Evolutionary conservation across 1,284 basidiomycete species (phyloP), one percentile per base, ranked within the genome.

Genomic region (Tilletia horrida): DNA sequence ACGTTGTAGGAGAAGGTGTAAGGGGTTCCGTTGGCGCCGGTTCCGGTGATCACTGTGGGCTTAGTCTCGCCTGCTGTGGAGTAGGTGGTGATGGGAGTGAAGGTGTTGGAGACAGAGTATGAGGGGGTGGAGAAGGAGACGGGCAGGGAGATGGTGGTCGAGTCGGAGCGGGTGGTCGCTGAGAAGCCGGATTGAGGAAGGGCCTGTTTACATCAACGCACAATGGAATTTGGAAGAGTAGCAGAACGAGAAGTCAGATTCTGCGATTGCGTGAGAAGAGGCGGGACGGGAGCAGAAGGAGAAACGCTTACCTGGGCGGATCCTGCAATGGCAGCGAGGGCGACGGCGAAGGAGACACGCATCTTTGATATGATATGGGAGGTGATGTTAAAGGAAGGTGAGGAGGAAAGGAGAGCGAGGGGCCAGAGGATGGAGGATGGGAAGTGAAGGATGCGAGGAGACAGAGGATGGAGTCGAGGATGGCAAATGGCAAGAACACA

Each of bases 1-100:
- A 59, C 55, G 31, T 35, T 59, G 55, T 59, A 59, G 55, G 29
- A 16, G 55, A 59, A 59, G 55, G 29, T 59, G 55, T 59, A 59
- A 8, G 55, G 27, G 13, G 27, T 59, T 8, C 29, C 55, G 55
- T 31, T 31, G 29, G 18, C 35, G 29, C 27, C 55, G 27, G 23
- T 27, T 23, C 55, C 55, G 27, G 31, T 18, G 55, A 59, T 31
- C 7, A 16, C 27, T 8, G 55, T 59, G 29, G 55, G 55, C 29
- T 40, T 31, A 13, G 55, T 59, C 27, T 59, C 31, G 27, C 35
- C 27, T 16, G 55, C 27, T 18, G 55, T 59, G 27, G 27, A 18
- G 31, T 31, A 59, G 29, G 55, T 59, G 9, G 55, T 59, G 55
- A 59, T 35, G 55, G 55, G 55, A 2, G 55, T 59, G 29, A 59